These are phyloP conservation scores for Aspergillus novofumigatus DNA, from an alignment of 2,329 filamentous ascomycete genomes.

Conservation along the genomic window DNA sequence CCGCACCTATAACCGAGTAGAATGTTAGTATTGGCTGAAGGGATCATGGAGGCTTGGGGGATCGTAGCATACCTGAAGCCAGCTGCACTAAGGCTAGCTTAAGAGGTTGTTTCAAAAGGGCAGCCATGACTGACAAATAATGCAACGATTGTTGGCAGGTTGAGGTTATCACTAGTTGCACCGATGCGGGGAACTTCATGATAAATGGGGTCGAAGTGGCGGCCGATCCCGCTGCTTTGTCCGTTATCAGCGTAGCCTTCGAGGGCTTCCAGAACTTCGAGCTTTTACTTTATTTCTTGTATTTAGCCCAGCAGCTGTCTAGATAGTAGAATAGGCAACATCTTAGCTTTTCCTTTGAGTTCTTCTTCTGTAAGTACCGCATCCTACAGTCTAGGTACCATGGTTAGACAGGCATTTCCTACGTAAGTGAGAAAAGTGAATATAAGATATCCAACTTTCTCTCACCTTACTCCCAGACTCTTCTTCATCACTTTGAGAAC, in stretches of 20 bases:
- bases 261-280: background rate
- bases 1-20: conserved; percentile 50
- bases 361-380: too few relatives aligned
- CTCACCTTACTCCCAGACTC: too few relatives aligned
- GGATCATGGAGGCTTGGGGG: background rate
- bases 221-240: background rate
- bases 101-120: conserved; percentile 68
- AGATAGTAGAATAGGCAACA: too few relatives aligned
- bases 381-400: too few relatives aligned
- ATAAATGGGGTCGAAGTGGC: background rate
- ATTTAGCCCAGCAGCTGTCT: too few relatives aligned
- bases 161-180: background rate
- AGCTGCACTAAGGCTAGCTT: conserved; percentile 81
- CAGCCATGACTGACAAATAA: conserved; percentile 39
- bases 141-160: background rate
- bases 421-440: too few relatives aligned
- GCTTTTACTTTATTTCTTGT: too few relatives aligned
- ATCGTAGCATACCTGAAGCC: conserved; percentile 55
- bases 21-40: conserved; percentile 4
- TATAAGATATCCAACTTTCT: too few relatives aligned
- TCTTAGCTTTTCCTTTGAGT: too few relatives aligned
- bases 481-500: too few relatives aligned
- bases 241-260: background rate
- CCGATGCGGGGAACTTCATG: background rate
- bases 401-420: too few relatives aligned